These are phyloP conservation scores for Mucuna pruriens DNA, from an alignment of 306 rosid genomes.

Conservation along the genomic window DNA sequence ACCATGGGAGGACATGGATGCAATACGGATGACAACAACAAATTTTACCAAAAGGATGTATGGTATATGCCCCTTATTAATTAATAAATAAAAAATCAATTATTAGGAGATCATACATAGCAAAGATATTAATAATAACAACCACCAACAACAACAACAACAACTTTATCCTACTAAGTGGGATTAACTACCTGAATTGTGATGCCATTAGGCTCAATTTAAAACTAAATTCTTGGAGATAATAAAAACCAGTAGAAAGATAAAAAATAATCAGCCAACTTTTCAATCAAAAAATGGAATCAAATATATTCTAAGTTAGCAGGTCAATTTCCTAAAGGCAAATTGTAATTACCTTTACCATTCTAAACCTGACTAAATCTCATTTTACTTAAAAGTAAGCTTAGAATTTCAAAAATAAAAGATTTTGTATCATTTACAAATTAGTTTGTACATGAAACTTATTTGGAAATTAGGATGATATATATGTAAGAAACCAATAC, in stretches of 20 bases:
- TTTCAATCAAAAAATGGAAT: background rate
- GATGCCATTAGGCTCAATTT: background rate
- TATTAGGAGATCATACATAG: background rate
- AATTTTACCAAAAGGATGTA: background rate
- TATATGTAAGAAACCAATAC: background rate
- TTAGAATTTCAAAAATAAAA: background rate
- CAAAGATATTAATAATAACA: background rate
- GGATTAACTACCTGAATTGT: too few species aligned
- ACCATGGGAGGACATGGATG: background rate
- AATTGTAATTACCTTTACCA: background rate
- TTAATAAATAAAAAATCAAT: background rate
- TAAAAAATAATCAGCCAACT: background rate
- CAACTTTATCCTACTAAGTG: too few species aligned
- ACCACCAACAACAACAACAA: background rate
- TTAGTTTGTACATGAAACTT: background rate
- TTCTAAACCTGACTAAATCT: background rate
- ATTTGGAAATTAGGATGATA: background rate
- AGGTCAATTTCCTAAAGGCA: background rate
- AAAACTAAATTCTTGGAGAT: background rate
- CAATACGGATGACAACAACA: background rate
- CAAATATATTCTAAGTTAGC: background rate
- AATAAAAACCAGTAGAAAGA: background rate
- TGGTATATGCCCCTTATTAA: background rate
- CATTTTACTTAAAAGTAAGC: background rate
- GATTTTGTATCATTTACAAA: background rate